Evolutionary conservation across 2,329 filamentous ascomycete species (phyloP).

Genomic region (Cladophialophora yegresii): DNA sequence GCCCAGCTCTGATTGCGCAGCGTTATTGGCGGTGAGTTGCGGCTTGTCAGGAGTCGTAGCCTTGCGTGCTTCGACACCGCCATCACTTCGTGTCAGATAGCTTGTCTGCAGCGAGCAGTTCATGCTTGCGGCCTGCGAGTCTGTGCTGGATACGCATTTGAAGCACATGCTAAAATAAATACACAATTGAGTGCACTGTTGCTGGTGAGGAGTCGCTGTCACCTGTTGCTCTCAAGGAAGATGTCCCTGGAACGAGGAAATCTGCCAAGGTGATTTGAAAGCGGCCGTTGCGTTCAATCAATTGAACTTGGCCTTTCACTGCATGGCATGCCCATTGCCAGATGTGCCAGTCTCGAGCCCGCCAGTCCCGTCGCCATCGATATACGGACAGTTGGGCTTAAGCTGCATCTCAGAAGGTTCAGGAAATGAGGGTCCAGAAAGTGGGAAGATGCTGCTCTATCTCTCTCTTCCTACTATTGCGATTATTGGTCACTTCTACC

Average conservation of each 20-base stretch:
- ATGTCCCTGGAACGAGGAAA: background rate
- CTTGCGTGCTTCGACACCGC: background rate
- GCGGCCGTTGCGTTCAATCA: background rate
- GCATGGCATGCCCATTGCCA: background rate
- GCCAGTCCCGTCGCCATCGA: background rate
- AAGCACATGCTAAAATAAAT: background rate
- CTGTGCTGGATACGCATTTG: background rate
- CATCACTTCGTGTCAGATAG: background rate
- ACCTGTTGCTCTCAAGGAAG: background rate
- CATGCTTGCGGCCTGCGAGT: background rate
- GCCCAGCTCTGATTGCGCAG: background rate
- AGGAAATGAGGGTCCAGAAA: background rate
- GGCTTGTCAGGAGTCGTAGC: constrained; percentile 9
- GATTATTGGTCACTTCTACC: background rate
- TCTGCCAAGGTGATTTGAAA: background rate
- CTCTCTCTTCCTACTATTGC: background rate
- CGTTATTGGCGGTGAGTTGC: background rate
- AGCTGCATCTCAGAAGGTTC: background rate
- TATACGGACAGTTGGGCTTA: background rate
- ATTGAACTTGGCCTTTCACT: background rate
- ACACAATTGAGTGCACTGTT: background rate
- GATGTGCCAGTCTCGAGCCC: background rate
- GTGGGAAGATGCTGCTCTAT: background rate
- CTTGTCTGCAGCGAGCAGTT: background rate
- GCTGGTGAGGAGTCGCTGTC: background rate